Base-by-base conservation (phyloP, 2,329 filamentous ascomycete genomes). In the Colletotrichum horii region DNA sequence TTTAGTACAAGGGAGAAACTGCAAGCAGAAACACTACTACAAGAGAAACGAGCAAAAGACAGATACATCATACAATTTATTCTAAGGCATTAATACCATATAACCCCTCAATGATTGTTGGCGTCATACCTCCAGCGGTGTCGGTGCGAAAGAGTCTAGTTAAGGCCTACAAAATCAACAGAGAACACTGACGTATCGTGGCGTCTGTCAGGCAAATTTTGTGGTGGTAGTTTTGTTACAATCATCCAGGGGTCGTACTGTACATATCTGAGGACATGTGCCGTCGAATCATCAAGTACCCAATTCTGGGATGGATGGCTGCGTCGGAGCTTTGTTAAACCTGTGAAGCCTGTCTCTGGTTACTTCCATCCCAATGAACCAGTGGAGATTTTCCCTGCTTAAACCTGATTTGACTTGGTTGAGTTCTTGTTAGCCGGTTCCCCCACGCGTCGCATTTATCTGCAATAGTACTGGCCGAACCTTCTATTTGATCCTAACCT, bases 1-100 rank as follows among this genome's bases (percentile, higher is more conserved):
- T 48, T 0, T 3, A 48, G 2, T 14, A 22, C 43, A 22, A 11
- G n/a, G 43, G n/a, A 8, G 11, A 2, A 22, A n/a, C 6, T 14
- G 6, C n/a, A 48, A 48, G 43, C 19, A 22, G 4, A 6, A 48
- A 22, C 4, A 22, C 6, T 48, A 14, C 6, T 48, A 48, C n/a
- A 22, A 7, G 2, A 48, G 12, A n/a, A 48, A 48, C 6, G 43
- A 1, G 43, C 19, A 48, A n/a, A 14, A 0, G 3, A 48, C 3
- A 48, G 3, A n/a, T 48, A 22, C 14, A 48, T 48, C 11, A 22
- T 14, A 11, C 3, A 22, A 14, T 48, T 22, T 12, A 14, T 14
- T 14, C 19, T 22, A 3, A 12, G 6, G 19, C 5, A 14, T 4
- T 22, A n/a, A 48, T n/a, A n/a, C n/a, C n/a, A n/a, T n/a, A n/a